A percentile compares a stretch with the other conserved stretches of the same genome.
phyloP scores from a whole-genome alignment of 176 grass and related monocot species.

The Melocanna baccifera region DNA sequence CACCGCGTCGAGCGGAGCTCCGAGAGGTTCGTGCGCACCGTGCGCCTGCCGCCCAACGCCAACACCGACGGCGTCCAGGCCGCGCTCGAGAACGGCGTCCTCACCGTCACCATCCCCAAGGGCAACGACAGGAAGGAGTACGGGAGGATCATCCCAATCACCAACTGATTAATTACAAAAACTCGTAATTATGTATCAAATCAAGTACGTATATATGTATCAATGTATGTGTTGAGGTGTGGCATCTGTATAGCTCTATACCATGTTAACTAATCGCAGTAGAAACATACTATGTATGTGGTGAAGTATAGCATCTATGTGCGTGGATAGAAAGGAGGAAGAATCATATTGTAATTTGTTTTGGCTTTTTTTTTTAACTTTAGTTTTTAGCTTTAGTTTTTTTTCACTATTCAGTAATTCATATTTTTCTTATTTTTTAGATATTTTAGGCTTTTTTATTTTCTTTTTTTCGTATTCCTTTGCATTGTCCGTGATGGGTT shows the following conservation, averaged over 20 bases:
- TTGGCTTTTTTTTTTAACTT: too few relatives aligned
- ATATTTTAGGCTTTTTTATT: too few relatives aligned
- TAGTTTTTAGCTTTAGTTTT: too few relatives aligned
- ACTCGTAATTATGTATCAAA: too few relatives aligned
- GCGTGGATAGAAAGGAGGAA: neutral
- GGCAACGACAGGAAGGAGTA: constrained; percentile 32
- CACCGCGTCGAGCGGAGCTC: constrained; percentile 55
- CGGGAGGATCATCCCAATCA: constrained; percentile 51
- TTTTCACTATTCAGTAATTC: too few relatives aligned
- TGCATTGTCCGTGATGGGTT: too few relatives aligned
- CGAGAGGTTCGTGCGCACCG: constrained; percentile 49
- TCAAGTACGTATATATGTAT: neutral
- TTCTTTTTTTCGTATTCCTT: too few relatives aligned
- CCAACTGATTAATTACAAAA: constrained; percentile 13
- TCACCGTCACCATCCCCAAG: constrained; percentile 68
- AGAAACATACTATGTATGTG: neutral
- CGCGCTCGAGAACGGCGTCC: constrained; percentile 51
- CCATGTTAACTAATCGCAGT: neutral
- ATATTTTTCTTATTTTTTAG: too few relatives aligned
- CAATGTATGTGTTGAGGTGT: neutral
- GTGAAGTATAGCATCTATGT: neutral
- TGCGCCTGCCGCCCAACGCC: constrained; percentile 49
- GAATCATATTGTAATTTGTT: too few relatives aligned
- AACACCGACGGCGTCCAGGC: constrained; percentile 36
- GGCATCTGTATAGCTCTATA: neutral